Percentiles rank a stretch among this genome's conserved stretches.
These are phyloP conservation scores for Puccinia polysora DNA, from an alignment of 1,284 basidiomycete genomes.

Conservation along the genomic window DNA sequence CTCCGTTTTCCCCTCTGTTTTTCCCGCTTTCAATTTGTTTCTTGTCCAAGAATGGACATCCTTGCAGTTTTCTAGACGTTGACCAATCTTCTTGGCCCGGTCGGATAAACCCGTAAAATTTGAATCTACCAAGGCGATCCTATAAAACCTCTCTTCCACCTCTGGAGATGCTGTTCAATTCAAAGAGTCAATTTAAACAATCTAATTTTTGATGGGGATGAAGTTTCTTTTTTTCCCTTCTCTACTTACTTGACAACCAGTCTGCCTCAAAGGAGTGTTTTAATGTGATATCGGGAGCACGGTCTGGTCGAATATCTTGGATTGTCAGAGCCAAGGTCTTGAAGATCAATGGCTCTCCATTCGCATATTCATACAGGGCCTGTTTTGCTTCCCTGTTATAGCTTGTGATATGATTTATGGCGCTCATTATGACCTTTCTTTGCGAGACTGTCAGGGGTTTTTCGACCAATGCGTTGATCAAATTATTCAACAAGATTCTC, in stretches of 20 bases:
- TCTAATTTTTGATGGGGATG: not conserved
- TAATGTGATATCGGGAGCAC: not conserved
- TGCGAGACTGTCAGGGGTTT: not conserved
- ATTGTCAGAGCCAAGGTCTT: not conserved
- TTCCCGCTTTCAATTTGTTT: too few relatives aligned
- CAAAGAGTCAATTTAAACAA: not conserved
- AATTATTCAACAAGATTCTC: not conserved
- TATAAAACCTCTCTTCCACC: not conserved
- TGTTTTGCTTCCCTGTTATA: not conserved
- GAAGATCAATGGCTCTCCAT: not conserved
- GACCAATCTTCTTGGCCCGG: not conserved
- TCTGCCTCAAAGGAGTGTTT: conserved; percentile 2
- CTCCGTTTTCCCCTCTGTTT: too few relatives aligned
- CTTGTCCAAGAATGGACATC: not conserved
- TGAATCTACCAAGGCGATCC: not conserved
- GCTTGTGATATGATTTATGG: not conserved
- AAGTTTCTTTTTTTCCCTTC: not conserved
- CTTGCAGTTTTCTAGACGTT: not conserved
- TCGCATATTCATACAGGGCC: not conserved
- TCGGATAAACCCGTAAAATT: not conserved
- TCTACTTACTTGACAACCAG: not conserved
- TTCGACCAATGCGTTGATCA: not conserved
- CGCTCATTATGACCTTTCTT: not conserved
- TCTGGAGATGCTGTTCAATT: not conserved
- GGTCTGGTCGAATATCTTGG: not conserved